A percentile compares a stretch with the other conserved stretches of the same genome.
phyloP scores from a whole-genome alignment of 2,329 filamentous ascomycete genomes.

The Huntiella decipiens region DNA sequence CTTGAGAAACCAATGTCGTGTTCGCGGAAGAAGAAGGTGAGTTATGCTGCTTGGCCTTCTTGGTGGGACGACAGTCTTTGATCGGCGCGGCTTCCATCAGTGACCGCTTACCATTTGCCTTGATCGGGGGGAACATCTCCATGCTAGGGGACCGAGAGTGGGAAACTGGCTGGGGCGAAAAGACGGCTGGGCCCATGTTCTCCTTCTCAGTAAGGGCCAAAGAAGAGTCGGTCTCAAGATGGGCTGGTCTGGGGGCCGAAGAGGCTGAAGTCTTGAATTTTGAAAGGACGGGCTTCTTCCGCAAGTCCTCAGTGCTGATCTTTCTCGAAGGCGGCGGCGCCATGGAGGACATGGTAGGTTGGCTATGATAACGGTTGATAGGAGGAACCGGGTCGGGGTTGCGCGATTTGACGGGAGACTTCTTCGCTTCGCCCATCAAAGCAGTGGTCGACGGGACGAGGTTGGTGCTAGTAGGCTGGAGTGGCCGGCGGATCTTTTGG shows the following conservation, averaged over 20 bases:
- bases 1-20: conserved; percentile 17
- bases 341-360: conserved; percentile 15
- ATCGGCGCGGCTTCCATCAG: conserved; percentile 56
- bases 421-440: background rate
- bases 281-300: conserved; percentile 45
- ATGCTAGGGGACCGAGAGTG: conserved; percentile 20
- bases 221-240: conserved; percentile 20
- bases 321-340: conserved; percentile 45
- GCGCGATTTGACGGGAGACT: conserved; percentile 6
- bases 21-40: too few species aligned
- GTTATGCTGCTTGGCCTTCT: conserved; percentile 41
- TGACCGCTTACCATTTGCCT: conserved; percentile 24
- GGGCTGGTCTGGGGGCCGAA: conserved; percentile 31
- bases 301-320: conserved; percentile 24
- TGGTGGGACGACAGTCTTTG: conserved; percentile 45
- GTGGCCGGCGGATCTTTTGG: conserved; percentile 6
- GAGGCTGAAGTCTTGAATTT: conserved; percentile 38
- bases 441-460: conserved; percentile 3
- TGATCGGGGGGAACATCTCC: conserved; percentile 25
- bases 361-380: conserved; percentile 2
- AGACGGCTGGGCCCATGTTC: conserved; percentile 31
- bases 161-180: conserved; percentile 24
- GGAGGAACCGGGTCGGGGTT: conserved; percentile 1
- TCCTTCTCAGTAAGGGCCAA: conserved; percentile 29
- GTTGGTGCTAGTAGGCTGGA: conserved; percentile 9